Conservation (phyloP, 768 basidiomycete species). For the Dictyophora rubrovolvata region DNA sequence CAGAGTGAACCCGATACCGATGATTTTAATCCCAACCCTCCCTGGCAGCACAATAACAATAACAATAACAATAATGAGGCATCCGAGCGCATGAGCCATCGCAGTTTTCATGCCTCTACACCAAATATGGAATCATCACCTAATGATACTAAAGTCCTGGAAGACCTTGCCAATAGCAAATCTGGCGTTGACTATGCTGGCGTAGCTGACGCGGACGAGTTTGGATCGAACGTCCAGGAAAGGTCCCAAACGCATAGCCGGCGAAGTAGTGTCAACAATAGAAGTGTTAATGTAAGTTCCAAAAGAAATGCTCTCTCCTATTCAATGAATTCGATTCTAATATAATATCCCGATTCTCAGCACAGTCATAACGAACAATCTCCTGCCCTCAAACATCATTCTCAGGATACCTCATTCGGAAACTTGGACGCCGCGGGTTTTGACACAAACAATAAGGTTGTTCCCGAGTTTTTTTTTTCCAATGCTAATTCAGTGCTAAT, state of each 20-base stretch:
- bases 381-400: constrained; percentile 4
- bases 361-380: neutral
- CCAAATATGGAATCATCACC: constrained; percentile 3
- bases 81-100: constrained; percentile 1
- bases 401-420: constrained; percentile 7
- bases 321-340: neutral
- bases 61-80: neutral
- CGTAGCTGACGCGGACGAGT: constrained; percentile 3
- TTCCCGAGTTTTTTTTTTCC: neutral
- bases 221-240: constrained; percentile 8
- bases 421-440: constrained; percentile 3
- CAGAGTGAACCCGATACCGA: constrained; percentile 8
- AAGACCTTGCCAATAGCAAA: constrained; percentile 8
- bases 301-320: neutral
- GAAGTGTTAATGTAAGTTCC: neutral
- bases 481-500: neutral
- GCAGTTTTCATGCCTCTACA: constrained; percentile 1
- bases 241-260: constrained; percentile 3
- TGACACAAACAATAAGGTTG: neutral
- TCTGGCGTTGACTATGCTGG: constrained; percentile 10
- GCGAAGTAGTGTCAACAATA: constrained; percentile 1
- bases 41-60: too few relatives aligned
- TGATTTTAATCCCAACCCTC: neutral
- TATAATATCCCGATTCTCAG: neutral
- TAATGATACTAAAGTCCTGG: constrained; percentile 6